Conservation (phyloP, 805 yeast genomes). For the Lipomyces spencermartinsiae region DNA sequence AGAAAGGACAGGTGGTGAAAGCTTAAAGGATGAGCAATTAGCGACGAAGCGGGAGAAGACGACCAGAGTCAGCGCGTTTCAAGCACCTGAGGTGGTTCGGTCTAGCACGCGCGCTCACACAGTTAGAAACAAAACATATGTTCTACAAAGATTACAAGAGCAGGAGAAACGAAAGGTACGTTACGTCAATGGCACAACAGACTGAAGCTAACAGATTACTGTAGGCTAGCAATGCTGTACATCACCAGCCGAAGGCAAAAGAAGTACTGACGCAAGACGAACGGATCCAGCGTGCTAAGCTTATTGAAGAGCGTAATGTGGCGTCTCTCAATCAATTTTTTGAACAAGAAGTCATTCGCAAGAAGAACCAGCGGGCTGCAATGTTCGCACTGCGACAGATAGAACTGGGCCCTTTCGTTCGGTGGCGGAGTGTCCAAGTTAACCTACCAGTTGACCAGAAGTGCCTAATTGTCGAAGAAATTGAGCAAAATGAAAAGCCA, state of each 20-base stretch:
- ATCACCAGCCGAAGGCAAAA: constrained; percentile 11
- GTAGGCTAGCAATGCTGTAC: constrained; percentile 15
- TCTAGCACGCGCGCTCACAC: constrained; percentile 70
- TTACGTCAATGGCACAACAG: neutral
- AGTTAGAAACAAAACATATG: constrained; percentile 74
- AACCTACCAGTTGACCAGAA: constrained; percentile 51
- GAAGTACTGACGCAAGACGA: constrained; percentile 67
- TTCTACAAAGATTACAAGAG: constrained; percentile 71
- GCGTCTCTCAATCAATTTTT: constrained; percentile 75
- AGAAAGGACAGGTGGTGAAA: neutral
- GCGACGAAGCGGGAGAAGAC: neutral
- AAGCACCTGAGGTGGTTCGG: constrained; percentile 16
- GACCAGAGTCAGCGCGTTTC: neutral
- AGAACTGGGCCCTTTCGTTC: constrained; percentile 63
- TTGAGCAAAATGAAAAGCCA: constrained; percentile 25
- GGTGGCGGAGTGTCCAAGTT: constrained; percentile 57
- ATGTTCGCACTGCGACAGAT: constrained; percentile 65
- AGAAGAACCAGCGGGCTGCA: constrained; percentile 75
- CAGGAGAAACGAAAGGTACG: constrained; percentile 63
- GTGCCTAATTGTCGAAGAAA: constrained; percentile 27
- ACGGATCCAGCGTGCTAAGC: constrained; percentile 78
- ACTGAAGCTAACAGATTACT: neutral
- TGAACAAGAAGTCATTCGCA: constrained; percentile 83
- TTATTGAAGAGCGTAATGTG: constrained; percentile 79
- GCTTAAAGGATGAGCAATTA: neutral